phyloP scores from a whole-genome alignment of 202 grass and related monocot species.

The Setaria viridis region DNA sequence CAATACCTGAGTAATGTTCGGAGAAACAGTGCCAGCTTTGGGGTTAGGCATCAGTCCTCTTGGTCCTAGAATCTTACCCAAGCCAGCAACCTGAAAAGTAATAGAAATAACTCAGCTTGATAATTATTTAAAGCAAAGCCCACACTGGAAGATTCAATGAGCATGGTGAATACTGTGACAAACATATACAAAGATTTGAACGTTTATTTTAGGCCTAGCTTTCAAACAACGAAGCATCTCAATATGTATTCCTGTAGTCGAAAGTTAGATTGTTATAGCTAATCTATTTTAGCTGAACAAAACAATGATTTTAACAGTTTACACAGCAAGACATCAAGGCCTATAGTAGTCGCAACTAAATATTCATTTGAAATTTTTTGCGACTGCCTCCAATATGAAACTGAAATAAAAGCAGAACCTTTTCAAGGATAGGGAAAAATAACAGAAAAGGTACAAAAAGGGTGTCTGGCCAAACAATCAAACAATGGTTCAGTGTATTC shows the following conservation, averaged over 20 bases:
- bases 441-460: not conserved
- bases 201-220: not conserved
- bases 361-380: constrained; percentile 10
- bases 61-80: constrained; percentile 96
- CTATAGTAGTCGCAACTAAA: constrained; percentile 5
- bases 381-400: not conserved
- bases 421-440: not conserved
- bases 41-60: constrained; percentile 99
- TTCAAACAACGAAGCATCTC: constrained; percentile 5
- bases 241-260: not conserved
- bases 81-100: constrained; percentile 76
- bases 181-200: constrained; percentile 3
- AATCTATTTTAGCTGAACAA: constrained; percentile 18
- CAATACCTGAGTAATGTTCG: constrained; percentile 88
- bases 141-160: not conserved
- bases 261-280: not conserved
- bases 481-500: not conserved
- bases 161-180: not conserved
- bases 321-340: constrained; percentile 1
- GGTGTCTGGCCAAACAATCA: not conserved
- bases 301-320: constrained; percentile 8
- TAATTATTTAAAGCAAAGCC: constrained; percentile 23
- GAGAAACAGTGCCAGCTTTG: constrained; percentile 95
- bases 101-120: constrained; percentile 43
- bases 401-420: not conserved